A percentile compares a stretch with the other conserved stretches of the same genome.
These are phyloP conservation scores for Uromyces viciae-fabae DNA, from an alignment of 1,284 basidiomycete species.

Conservation along the genomic window DNA sequence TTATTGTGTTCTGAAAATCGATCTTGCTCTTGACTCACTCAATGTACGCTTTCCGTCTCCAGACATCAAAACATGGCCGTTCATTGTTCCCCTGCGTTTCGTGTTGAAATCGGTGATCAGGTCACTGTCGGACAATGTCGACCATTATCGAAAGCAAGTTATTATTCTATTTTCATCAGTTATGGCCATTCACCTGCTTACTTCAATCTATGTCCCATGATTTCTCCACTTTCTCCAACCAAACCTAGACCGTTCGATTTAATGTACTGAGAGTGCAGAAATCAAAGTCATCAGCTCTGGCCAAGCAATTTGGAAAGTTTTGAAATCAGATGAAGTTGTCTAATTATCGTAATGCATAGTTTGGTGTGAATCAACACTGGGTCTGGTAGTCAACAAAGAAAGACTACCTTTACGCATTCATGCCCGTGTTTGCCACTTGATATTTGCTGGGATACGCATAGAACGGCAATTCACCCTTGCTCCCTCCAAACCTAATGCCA, in stretches of 20 bases:
- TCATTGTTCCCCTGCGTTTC: slow-evolving; percentile 97
- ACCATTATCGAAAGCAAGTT: slow-evolving; percentile 76
- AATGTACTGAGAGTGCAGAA: slow-evolving; percentile 42
- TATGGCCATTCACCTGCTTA: too few species aligned
- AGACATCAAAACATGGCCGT: slow-evolving; percentile 94
- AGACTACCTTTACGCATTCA: too few species aligned
- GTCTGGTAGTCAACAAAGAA: too few species aligned
- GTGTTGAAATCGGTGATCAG: slow-evolving; percentile 78
- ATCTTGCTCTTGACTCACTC: slow-evolving; percentile 66
- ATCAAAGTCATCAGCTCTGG: slow-evolving; percentile 38
- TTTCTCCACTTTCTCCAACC: too few species aligned
- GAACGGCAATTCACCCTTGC: too few species aligned
- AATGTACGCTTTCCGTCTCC: neutral
- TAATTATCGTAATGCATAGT: neutral
- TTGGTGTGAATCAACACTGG: too few species aligned
- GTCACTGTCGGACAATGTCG: slow-evolving; percentile 99
- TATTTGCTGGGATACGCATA: too few species aligned
- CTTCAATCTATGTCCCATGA: too few species aligned
- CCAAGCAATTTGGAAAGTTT: slow-evolving; percentile 44
- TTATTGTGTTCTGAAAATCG: slow-evolving; percentile 44
- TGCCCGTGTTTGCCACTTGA: too few species aligned
- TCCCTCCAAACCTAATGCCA: too few species aligned
- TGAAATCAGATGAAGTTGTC: slow-evolving; percentile 3
- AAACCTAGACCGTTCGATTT: slow-evolving; percentile 45
- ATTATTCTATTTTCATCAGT: too few species aligned